Base-by-base conservation (phyloP, 2,329 filamentous ascomycete species). In the Xylaria sp. region DNA sequence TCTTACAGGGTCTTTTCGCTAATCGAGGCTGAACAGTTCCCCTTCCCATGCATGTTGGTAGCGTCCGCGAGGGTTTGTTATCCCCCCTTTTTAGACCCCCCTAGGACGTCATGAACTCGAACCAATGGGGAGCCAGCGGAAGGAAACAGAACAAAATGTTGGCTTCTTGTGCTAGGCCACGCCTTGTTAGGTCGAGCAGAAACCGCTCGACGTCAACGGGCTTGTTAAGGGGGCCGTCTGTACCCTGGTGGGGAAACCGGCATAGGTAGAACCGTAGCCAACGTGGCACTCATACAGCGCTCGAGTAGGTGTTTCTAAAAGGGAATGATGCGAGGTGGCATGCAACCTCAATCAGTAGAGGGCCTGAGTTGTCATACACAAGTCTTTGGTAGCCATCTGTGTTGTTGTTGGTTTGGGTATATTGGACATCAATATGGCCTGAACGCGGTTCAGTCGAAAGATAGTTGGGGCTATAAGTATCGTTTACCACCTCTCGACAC, bases 201-300 rank as follows among this genome's bases (percentile, higher is more conserved):
- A 46, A 18, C 7, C 69, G 68, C 62, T 74, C 74, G 68, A 75
- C 75, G 75, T 71, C 69, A 68, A 73, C 72, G 54, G 66, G 70
- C 65, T 46, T 67, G 66, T 73, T 75, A 74, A 72, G 72, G 73
- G 64, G 67, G 54, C 68, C 74, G 74, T 75, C 74, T 71, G 72
- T 73, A 73, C 71, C 70, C 66, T 68, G 74, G 76, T 77, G 76
- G 77, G 75, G 77, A 77, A 75, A 69, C 74, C 73, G 74, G 73
- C 71, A 72, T 71, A 76, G 74, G 73, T 74, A 72, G 71, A 74
- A 75, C 71, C 67, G 73, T 72, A 69, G 74, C 74, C 77, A 76
- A 79, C 78, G 78, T 79, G 78, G 78, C 78, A 79, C 75, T 73
- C 75, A 74, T 72, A 73, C 71, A 78, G 73, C 72, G 71, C 74